These are phyloP conservation scores for Fusarium scirpi DNA, from an alignment of 2,329 filamentous ascomycete species.

Conservation along the genomic window DNA sequence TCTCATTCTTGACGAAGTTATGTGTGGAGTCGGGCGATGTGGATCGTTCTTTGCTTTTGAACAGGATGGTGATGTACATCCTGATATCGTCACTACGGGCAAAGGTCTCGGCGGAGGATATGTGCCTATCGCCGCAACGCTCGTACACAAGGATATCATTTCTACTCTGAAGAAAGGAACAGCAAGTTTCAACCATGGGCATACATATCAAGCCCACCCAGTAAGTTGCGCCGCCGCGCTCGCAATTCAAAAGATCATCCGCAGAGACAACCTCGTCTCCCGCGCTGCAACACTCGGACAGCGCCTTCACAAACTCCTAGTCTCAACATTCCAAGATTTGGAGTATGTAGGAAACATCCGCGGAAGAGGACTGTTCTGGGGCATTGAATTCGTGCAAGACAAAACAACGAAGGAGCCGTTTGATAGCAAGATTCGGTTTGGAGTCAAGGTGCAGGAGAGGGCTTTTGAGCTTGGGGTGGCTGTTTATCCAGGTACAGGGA, in stretches of 20 bases:
- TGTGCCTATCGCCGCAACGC: slow-evolving; percentile 69
- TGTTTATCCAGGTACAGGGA: slow-evolving; percentile 73
- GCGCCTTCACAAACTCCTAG: slow-evolving; percentile 59
- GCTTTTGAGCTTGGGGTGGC: slow-evolving; percentile 52
- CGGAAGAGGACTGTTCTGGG: slow-evolving; percentile 67
- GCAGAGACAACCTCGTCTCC: slow-evolving; percentile 66
- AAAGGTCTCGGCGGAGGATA: slow-evolving; percentile 76
- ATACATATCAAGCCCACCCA: slow-evolving; percentile 72
- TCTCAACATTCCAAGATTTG: slow-evolving; percentile 56
- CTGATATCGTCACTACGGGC: slow-evolving; percentile 74
- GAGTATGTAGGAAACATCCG: slow-evolving; percentile 70
- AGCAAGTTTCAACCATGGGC: slow-evolving; percentile 62
- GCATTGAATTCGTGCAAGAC: slow-evolving; percentile 59
- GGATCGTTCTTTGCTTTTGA: slow-evolving; percentile 73
- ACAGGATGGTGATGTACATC: slow-evolving; percentile 63
- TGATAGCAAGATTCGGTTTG: slow-evolving; percentile 44
- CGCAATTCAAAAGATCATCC: slow-evolving; percentile 70
- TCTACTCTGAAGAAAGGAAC: slow-evolving; percentile 55
- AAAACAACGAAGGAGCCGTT: slow-evolving; percentile 54
- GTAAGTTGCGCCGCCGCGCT: slow-evolving; percentile 71
- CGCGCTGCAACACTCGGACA: slow-evolving; percentile 69
- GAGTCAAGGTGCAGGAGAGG: slow-evolving; percentile 44
- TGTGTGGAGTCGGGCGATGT: slow-evolving; percentile 74
- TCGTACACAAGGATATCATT: slow-evolving; percentile 65
- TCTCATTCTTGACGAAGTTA: slow-evolving; percentile 83